Evolutionary conservation across 768 basidiomycete genomes (phyloP), one percentile per base, ranked within the genome.

Genomic region (Dendrothele bispora): DNA sequence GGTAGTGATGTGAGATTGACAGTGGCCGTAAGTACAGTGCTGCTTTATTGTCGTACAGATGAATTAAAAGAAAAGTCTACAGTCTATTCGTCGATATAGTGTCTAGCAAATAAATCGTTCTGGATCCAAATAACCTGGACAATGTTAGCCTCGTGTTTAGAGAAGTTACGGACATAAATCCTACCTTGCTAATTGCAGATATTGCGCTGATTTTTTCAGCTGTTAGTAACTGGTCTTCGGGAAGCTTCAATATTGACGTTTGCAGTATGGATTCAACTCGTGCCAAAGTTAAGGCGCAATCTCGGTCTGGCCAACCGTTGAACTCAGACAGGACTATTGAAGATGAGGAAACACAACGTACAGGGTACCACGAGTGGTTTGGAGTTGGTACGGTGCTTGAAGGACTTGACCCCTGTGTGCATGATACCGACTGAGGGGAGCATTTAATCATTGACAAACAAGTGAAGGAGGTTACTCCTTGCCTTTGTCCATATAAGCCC

Each of bases 381-480:
- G 36, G 61, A 60, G 52, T 62, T 59, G 4, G 63, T 60, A 20
- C 70, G 59, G 47, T 74, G 74, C 43, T 67, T 64, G 59, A 77
- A 75, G 1, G 72, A 69, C 35, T 65, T 60, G 11, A 63, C 63
- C 11, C 75, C 76, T 0, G 75, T 77, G 53, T 77, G 77, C 75
- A 77, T 77, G 35, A 73, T 55, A 2, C 73, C 75, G 28, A 78
- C 77, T n/a, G n/a, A n/a, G n/a, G n/a, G n/a, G n/a, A n/a, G n/a
- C n/a, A n/a, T n/a, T n/a, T n/a, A n/a, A n/a, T n/a, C n/a, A n/a
- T n/a, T n/a, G n/a, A n/a, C n/a, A n/a, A n/a, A n/a, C n/a, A n/a
- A n/a, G n/a, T n/a, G n/a, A n/a, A n/a, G n/a, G n/a, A n/a, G n/a
- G n/a, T n/a, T n/a, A n/a, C n/a, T n/a, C n/a, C n/a, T n/a, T n/a